Base-by-base conservation (phyloP, 2,329 filamentous ascomycete species). In the Rhynchosporium graminicola region DNA sequence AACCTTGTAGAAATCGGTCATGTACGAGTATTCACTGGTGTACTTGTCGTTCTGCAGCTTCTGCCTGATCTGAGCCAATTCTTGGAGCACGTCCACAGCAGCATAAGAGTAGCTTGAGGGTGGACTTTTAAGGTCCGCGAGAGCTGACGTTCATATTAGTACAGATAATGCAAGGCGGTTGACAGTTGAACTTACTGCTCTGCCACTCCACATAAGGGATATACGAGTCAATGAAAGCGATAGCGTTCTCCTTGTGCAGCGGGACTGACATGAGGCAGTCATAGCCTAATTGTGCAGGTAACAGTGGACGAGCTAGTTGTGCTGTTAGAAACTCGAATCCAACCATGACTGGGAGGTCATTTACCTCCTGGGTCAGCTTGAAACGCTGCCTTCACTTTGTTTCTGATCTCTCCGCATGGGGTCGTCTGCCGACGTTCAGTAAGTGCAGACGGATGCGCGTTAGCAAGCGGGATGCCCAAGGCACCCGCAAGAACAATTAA, bases 361-460 rank as follows among this genome's bases (percentile, higher is more conserved):
- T 46, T 46, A 46, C 43, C 43, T 46, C 43, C 43, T 7, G 43
- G 43, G n/a, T 46, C 43, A 46, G 43, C 43, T 46, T 46, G 13
- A 46, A 46, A 46, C 4, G 43, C 43, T 4, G 13, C 13, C 43
- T 46, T 46, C 13, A 46, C 43, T 46, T 15, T 46, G 43, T 46
- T 46, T 20, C 43, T 46, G 43, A 46, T 46, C 43, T 46, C 43
- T 20, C 13, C 43, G 15, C 43, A 46, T 20, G 13, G 13, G n/a
- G 7, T 46, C n/a, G 43, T 20, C 5, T n/a, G 15, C 13, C 13
- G 13, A 15, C 43, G 43, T 46, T 46, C 43, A 20, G 1, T 15
- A 7, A n/a, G 4, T 7, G n/a, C 5, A 8, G 43, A 46, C 4
- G 43, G 43, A 46, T 20, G 43, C 5, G 43, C 43, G 20, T 46